Conservation (phyloP, 805 yeast genomes). For the Wickerhamiella allomyrinae region DNA sequence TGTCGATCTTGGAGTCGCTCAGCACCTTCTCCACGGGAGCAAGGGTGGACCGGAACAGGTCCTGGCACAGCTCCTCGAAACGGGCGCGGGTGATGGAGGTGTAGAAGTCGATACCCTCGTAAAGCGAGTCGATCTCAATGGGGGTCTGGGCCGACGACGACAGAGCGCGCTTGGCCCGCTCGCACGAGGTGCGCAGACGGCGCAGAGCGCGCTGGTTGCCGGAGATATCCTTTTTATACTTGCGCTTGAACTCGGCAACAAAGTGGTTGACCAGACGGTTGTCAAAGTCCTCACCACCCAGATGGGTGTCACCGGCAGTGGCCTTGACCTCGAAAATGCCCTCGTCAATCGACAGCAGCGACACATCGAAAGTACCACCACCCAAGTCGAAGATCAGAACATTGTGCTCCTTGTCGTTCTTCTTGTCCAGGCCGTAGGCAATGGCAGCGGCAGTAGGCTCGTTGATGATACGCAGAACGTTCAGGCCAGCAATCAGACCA, state of each 20-base stretch:
- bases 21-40: slow-evolving; percentile 94
- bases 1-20: slow-evolving; percentile 80
- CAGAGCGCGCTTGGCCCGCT: slow-evolving; percentile 97
- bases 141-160: slow-evolving; percentile 94
- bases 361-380: slow-evolving; percentile 98
- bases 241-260: slow-evolving; percentile 92
- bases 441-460: slow-evolving; percentile 99
- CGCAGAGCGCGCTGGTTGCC: slow-evolving; percentile 93
- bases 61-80: slow-evolving; percentile 92
- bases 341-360: slow-evolving; percentile 81
- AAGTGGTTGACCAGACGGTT: slow-evolving; percentile 90
- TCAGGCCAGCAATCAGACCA: slow-evolving; percentile 90
- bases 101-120: slow-evolving; percentile 92
- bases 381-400: slow-evolving; percentile 91
- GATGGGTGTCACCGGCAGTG: slow-evolving; percentile 80
- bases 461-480: slow-evolving; percentile 86
- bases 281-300: slow-evolving; percentile 99
- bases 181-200: slow-evolving; percentile 98
- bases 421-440: slow-evolving; percentile 79
- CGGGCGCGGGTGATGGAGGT: slow-evolving; percentile 94
- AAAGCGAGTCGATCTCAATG: slow-evolving; percentile 86
- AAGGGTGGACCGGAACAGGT: slow-evolving; percentile 81
- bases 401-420: slow-evolving; percentile 66
- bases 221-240: slow-evolving; percentile 89
- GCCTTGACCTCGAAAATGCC: slow-evolving; percentile 96